phyloP scores from a whole-genome alignment of 345 rosid genomes.

The Salix exigua region DNA sequence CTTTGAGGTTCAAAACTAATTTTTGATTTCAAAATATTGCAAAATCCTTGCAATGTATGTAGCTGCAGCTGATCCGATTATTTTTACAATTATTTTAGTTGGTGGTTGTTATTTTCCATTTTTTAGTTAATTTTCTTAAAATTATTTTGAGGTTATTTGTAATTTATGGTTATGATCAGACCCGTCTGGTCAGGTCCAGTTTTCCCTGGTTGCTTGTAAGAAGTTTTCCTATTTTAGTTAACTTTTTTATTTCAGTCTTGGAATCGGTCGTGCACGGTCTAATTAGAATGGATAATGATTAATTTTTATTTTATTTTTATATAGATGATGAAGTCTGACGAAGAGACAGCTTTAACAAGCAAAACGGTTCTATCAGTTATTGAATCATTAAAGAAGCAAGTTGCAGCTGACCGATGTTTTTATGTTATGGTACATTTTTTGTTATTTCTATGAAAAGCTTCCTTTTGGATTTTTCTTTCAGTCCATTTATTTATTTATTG shows the following conservation, averaged over 20 bases:
- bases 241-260: no score
- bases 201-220: not conserved
- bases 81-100: not conserved
- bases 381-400: constrained; percentile 61
- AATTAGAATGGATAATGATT: not conserved
- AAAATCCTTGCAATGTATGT: not conserved
- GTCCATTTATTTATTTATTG: constrained; percentile 3
- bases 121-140: not conserved
- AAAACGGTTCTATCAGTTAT: constrained; percentile 55
- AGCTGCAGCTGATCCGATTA: no score
- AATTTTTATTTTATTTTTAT: not conserved
- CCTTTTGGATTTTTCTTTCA: not conserved
- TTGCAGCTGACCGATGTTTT: constrained; percentile 57
- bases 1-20: not conserved
- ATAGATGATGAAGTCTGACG: not conserved
- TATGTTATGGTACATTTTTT: constrained; percentile 50
- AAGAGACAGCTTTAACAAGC: constrained; percentile 14
- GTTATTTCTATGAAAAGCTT: constrained; percentile 8
- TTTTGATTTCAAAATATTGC: not conserved
- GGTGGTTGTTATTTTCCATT: not conserved
- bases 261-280: not conserved
- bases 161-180: not conserved
- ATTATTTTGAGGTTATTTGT: not conserved
- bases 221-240: not conserved
- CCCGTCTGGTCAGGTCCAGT: not conserved